These are phyloP conservation scores for Wakefieldia striispora DNA, from an alignment of 768 basidiomycete genomes.

Conservation along the genomic window DNA sequence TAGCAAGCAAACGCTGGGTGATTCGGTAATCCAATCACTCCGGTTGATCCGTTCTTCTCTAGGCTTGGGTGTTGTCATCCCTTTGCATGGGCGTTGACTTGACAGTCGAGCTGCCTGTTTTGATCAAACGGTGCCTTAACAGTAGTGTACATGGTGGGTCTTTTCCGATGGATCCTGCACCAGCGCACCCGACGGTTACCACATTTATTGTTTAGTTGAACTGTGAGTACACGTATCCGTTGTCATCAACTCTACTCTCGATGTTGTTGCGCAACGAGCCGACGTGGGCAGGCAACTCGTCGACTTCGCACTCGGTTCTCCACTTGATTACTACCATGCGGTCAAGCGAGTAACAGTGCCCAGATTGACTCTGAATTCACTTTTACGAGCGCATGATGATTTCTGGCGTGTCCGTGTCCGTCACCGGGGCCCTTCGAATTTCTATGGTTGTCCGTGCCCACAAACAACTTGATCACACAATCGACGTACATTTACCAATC, in stretches of 20 bases:
- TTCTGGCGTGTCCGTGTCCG: too few relatives aligned
- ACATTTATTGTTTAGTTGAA: too few relatives aligned
- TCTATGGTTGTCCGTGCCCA: too few relatives aligned
- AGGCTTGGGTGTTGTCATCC: not conserved
- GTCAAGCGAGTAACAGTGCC: too few relatives aligned
- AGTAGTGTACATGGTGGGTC: not conserved
- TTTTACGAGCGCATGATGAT: too few relatives aligned
- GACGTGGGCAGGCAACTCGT: not conserved
- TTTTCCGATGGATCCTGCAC: too few relatives aligned
- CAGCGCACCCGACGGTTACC: too few relatives aligned
- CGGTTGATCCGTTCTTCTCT: conserved; percentile 2
- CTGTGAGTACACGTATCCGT: not conserved
- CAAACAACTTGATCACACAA: too few relatives aligned
- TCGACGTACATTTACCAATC: not conserved
- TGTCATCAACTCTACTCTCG: not conserved
- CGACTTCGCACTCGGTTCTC: not conserved
- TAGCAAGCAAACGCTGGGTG: conserved; percentile 5
- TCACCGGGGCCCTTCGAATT: too few relatives aligned
- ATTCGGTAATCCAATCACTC: not conserved
- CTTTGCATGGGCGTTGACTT: not conserved
- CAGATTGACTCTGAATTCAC: too few relatives aligned
- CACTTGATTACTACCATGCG: too few relatives aligned
- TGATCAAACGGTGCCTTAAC: not conserved
- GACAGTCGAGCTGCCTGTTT: not conserved
- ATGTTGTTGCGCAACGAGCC: not conserved